Conservation (phyloP, 345 rosid genomes). For the Turnera subulata region DNA sequence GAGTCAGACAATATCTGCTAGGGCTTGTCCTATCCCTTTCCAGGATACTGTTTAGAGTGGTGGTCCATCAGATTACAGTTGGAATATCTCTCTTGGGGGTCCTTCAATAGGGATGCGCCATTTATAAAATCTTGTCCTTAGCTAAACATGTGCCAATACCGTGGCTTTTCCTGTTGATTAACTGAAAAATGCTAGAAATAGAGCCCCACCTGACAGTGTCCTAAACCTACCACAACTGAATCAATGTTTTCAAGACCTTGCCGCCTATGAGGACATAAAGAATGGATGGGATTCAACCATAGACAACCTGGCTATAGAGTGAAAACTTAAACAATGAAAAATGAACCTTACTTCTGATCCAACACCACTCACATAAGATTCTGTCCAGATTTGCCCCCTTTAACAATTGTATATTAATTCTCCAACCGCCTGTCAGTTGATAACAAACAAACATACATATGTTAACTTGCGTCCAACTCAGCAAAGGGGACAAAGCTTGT, state of each 20-base stretch:
- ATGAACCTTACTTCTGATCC: too few relatives aligned
- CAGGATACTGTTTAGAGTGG: background rate
- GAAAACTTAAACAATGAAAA: too few relatives aligned
- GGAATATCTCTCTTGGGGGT: slow-evolving; percentile 6
- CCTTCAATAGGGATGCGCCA: slow-evolving; percentile 6
- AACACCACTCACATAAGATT: too few relatives aligned
- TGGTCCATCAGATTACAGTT: background rate
- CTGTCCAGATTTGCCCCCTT: too few relatives aligned
- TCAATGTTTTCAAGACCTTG: background rate
- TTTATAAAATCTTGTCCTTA: slow-evolving; percentile 7
- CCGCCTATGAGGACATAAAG: too few relatives aligned
- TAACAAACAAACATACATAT: too few relatives aligned
- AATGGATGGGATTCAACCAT: too few relatives aligned
- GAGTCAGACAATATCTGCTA: slow-evolving; percentile 4
- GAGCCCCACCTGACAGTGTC: slow-evolving; percentile 5
- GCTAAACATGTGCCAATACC: slow-evolving; percentile 11
- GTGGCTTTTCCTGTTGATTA: slow-evolving; percentile 4
- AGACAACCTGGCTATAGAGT: too few relatives aligned
- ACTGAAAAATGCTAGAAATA: background rate
- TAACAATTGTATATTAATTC: too few relatives aligned
- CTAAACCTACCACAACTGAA: background rate
- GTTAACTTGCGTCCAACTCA: too few relatives aligned
- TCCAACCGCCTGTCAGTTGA: too few relatives aligned
- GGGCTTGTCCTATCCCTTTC: slow-evolving; percentile 8
- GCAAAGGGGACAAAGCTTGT: too few relatives aligned